Base-by-base conservation (phyloP, 345 rosid genomes). In the Geranium brycei region DNA sequence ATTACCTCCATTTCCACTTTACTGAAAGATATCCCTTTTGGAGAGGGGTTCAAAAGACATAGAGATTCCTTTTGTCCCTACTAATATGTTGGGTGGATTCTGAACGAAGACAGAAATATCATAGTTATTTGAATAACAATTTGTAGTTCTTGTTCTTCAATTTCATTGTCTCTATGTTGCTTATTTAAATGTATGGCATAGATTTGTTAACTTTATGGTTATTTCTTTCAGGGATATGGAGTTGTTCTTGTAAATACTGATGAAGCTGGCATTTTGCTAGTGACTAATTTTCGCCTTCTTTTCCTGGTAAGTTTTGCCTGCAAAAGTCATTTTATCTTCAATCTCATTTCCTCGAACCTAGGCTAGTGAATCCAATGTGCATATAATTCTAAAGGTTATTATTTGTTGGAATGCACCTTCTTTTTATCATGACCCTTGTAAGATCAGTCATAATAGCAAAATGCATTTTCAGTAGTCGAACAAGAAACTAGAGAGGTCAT, bases 221-320 rank as follows among this genome's bases (percentile, higher is more conserved):
- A 47, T 47, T 47, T 47, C 1, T 47, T 47, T 67, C 85, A 93
- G 99, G 82, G 76, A 41, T 70, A 76, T 68, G 99, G 97, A 51
- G 97, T 85, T 68, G 88, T 87, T 68, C 95, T 93, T 74, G 73
- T 93, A 61, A 93, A 93, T 73, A 88, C 78, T 7, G 88, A 80
- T 75, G 84, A 79, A 67, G 95, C 96, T 1, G 97, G 99, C 64
- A 88, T 85, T 31, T 79, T 93, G 73, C 62, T 90, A 62, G 82
- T 93, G 71, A 90, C 99, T 7, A 93, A 93, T 74, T 93, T 85
- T 71, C 97, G 99, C 61, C 80, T 90, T 74, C 82, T 93, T 66
- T 93, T 93, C 79, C 67, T 93, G 87, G 99, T 93, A 72, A 80
- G 95, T 77, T 35, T 23, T 53, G 58, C 66, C 0, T 32, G 47